Percentiles rank a stretch among this genome's conserved stretches.
These are phyloP conservation scores for Chlorella sorokiniana DNA, from an alignment of 139 green algal species.

Conservation along the genomic window DNA sequence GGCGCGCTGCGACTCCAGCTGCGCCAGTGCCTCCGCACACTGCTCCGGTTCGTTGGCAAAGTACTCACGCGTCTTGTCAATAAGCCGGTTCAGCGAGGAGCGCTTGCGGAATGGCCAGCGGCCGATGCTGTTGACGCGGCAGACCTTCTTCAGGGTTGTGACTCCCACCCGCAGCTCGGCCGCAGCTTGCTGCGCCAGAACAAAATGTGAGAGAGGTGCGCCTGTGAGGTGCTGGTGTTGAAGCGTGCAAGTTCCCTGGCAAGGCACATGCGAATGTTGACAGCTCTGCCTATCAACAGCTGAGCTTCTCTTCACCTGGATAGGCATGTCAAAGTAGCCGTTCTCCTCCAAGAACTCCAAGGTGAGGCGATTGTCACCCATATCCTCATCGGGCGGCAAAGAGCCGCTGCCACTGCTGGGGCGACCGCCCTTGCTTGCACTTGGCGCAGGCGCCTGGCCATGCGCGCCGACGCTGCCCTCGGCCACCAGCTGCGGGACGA, in stretches of 20 bases:
- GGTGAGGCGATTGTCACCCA: slow-evolving; percentile 12
- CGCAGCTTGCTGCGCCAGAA: slow-evolving; percentile 23
- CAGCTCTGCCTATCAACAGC: background rate
- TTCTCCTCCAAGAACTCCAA: slow-evolving; percentile 42
- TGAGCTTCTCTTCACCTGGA: slow-evolving; percentile 16
- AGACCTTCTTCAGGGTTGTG: slow-evolving; percentile 52
- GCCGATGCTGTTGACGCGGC: slow-evolving; percentile 32
- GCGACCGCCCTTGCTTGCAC: background rate
- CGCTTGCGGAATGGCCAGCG: slow-evolving; percentile 50
- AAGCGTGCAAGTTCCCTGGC: background rate
- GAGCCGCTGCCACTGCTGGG: background rate
- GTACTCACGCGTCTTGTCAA: slow-evolving; percentile 26
- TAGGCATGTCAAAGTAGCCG: slow-evolving; percentile 49
- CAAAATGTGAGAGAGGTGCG: background rate
- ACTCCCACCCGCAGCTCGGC: slow-evolving; percentile 32
- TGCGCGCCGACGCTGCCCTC: too few relatives aligned
- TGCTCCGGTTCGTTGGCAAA: slow-evolving; percentile 22
- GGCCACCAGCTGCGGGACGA: too few relatives aligned
- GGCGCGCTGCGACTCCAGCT: slow-evolving; percentile 29
- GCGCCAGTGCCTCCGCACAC: slow-evolving; percentile 21
- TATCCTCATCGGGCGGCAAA: background rate
- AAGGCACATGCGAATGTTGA: too few relatives aligned
- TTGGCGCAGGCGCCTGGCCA: too few relatives aligned
- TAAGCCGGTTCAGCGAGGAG: slow-evolving; percentile 37
- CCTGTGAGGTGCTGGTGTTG: background rate